Evolutionary conservation across 2,329 filamentous ascomycete genomes (phyloP).

Genomic region (Calonectria naviculata): DNA sequence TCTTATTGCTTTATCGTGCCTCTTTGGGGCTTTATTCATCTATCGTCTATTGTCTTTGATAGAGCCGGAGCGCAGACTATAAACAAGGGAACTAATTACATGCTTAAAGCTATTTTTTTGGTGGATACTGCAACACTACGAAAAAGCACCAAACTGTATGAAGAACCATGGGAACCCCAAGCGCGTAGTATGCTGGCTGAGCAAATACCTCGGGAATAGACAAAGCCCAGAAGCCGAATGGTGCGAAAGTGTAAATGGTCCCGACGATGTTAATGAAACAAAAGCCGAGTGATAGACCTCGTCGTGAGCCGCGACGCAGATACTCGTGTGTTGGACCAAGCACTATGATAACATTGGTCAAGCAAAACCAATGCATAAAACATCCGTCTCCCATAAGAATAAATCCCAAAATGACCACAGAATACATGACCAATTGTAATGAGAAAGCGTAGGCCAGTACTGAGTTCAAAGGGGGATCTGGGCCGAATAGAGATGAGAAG

Average conservation of each 20-base stretch:
- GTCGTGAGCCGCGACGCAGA: neutral
- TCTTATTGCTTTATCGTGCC: too few species aligned
- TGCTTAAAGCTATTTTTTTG: too few species aligned
- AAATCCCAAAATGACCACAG: neutral
- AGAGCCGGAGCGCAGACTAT: too few species aligned
- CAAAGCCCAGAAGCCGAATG: neutral
- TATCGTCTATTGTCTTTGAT: too few species aligned
- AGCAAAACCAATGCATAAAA: slow-evolving; percentile 4
- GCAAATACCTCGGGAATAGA: slow-evolving; percentile 2
- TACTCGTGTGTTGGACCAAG: slow-evolving; percentile 7
- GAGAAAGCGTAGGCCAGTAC: neutral
- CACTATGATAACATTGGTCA: slow-evolving; percentile 2
- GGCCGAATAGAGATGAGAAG: neutral
- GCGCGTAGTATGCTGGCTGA: neutral
- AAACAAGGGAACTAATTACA: too few species aligned
- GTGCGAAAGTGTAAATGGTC: neutral
- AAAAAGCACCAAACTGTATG: slow-evolving; percentile 2
- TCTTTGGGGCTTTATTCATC: too few species aligned
- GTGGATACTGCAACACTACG: neutral
- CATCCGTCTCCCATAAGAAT: neutral
- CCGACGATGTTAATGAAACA: slow-evolving; percentile 1
- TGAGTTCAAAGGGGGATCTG: neutral
- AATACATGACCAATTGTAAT: slow-evolving; percentile 1
- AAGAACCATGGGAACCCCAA: neutral
- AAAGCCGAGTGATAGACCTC: neutral